phyloP scores from a whole-genome alignment of 2,329 filamentous ascomycete species.

The Fusarium sp. region DNA sequence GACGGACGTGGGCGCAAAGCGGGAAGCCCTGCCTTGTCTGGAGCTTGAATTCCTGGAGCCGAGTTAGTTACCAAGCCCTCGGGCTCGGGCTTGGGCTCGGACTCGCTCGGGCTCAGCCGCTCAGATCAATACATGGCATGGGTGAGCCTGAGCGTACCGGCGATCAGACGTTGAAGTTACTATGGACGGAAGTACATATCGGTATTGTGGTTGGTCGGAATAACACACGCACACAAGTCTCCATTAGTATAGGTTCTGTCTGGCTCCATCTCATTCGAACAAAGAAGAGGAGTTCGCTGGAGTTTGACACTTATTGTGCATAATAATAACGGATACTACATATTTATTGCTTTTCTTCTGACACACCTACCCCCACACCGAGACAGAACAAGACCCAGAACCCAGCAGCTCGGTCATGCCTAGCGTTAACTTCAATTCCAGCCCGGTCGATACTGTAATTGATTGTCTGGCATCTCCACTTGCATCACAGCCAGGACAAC shows the following conservation, averaged over 20 bases:
- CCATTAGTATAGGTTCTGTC: not conserved
- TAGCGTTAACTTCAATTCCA: constrained; percentile 12
- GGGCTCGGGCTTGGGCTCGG: constrained; percentile 12
- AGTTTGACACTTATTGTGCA: constrained; percentile 6
- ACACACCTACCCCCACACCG: constrained; percentile 4
- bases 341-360: constrained; percentile 20
- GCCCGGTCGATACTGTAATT: not conserved
- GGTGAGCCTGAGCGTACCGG: not conserved
- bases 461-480: not conserved
- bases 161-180: not conserved
- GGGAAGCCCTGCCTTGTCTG: constrained; percentile 47
- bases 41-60: not conserved
- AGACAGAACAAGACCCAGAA: constrained; percentile 21
- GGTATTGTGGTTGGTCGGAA: not conserved
- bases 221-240: not conserved
- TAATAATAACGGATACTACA: constrained; percentile 30
- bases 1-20: constrained; percentile 50
- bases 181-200: not conserved
- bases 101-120: constrained; percentile 1
- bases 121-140: constrained; percentile 4
- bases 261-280: not conserved
- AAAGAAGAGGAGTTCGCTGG: constrained; percentile 5
- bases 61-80: constrained; percentile 15
- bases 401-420: constrained; percentile 22
- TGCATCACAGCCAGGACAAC: not conserved